Evolutionary conservation across 2,329 filamentous ascomycete genomes (phyloP).

Genomic region (Nigrospora osmanthi): DNA sequence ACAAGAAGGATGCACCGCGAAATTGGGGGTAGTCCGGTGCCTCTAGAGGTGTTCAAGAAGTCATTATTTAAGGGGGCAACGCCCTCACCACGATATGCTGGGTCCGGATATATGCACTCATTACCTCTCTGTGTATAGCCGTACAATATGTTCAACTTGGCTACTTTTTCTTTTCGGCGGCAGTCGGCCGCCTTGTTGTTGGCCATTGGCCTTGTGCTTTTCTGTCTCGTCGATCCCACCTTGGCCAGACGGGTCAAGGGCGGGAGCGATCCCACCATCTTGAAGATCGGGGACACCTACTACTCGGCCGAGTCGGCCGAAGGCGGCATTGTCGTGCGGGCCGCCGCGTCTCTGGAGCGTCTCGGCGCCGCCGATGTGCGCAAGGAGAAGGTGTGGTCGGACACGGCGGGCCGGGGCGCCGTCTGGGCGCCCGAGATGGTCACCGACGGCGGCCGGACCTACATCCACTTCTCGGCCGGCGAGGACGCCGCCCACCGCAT

Average conservation of each 20-base stretch:
- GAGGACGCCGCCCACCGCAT: constrained; percentile 10
- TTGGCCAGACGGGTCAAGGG: constrained; percentile 4
- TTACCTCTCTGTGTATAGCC: too few relatives aligned
- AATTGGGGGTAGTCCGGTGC: too few relatives aligned
- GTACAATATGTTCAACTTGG: background rate
- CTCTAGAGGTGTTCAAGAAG: too few relatives aligned
- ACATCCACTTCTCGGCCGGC: constrained; percentile 13
- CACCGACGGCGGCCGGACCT: constrained; percentile 8
- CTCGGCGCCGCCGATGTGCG: constrained; percentile 4
- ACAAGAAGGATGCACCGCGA: too few relatives aligned
- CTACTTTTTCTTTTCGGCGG: background rate
- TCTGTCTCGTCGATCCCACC: constrained; percentile 3
- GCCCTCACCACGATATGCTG: too few relatives aligned
- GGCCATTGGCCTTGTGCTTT: background rate
- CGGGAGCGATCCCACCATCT: constrained; percentile 12
- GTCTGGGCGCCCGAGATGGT: constrained; percentile 14
- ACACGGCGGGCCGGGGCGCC: constrained; percentile 4
- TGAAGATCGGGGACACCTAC: constrained; percentile 10
- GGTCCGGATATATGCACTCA: too few relatives aligned
- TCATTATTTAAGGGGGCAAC: too few relatives aligned
- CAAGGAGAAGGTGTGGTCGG: constrained; percentile 10
- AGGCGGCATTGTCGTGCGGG: constrained; percentile 11
- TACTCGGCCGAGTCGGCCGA: constrained; percentile 14
- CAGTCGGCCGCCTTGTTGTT: background rate
- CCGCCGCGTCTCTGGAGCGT: constrained; percentile 8